Evolutionary conservation across 2,329 filamentous ascomycete species (phyloP).

Genomic region (Onygenales sp.): DNA sequence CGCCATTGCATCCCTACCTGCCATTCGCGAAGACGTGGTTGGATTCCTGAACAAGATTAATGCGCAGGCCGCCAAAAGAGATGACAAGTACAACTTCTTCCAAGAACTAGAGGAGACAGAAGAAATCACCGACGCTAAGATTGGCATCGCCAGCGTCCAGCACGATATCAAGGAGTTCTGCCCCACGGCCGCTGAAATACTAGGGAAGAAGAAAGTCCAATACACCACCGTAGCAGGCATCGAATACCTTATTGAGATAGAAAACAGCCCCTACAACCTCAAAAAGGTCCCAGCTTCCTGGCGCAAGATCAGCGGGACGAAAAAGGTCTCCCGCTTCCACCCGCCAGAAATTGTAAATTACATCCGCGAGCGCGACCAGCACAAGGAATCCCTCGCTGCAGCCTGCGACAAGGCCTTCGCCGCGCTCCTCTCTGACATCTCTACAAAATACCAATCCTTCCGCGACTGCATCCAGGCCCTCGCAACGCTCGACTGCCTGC

Average conservation of each 20-base stretch:
- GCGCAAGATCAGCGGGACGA: constrained; percentile 90
- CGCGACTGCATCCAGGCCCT: constrained; percentile 82
- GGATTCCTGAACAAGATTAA: constrained; percentile 79
- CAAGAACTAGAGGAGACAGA: constrained; percentile 79
- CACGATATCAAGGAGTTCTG: constrained; percentile 76
- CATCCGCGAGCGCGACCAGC: constrained; percentile 80
- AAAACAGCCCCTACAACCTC: constrained; percentile 60
- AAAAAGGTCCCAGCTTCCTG: constrained; percentile 88
- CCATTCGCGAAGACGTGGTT: constrained; percentile 63
- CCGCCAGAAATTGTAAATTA: constrained; percentile 80
- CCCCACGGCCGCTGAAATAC: constrained; percentile 56
- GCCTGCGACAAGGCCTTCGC: constrained; percentile 81
- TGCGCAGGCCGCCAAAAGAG: constrained; percentile 64
- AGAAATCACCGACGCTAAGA: constrained; percentile 76
- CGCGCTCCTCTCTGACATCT: constrained; percentile 61
- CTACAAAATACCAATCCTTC: constrained; percentile 76
- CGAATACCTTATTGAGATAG: constrained; percentile 88
- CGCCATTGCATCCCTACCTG: constrained; percentile 65
- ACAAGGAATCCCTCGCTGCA: constrained; percentile 85
- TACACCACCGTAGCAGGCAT: constrained; percentile 84
- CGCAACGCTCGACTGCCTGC: constrained; percentile 78
- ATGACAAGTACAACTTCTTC: constrained; percentile 95
- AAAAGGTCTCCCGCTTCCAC: constrained; percentile 85
- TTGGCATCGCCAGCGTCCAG: constrained; percentile 86
- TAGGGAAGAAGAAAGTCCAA: constrained; percentile 63